Evolutionary conservation across 805 yeast species (phyloP), one percentile per base, ranked within the genome.

Genomic region (Zygosaccharomyces siamensis): DNA sequence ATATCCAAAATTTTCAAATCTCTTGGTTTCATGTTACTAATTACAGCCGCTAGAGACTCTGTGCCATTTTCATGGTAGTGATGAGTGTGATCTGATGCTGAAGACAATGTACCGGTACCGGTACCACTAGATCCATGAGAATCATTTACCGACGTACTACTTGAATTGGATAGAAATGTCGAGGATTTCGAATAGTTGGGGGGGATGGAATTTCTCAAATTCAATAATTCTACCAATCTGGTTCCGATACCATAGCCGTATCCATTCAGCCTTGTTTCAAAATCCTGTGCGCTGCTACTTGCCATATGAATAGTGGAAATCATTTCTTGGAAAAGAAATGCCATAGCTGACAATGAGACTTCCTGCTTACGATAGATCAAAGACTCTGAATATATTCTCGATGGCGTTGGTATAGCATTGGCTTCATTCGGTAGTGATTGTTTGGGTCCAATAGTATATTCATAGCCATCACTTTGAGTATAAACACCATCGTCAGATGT

Each of bases 221-320:
- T 66, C 27, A 67, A 54, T 49, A 89, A 70, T 63, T 89, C 96
- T 31, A 86, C 66, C 53, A 79, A 73, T 48, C 85, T 77, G 48
- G 77, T 75, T 4, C 97, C 97, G 39, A 89, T 77, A 46, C 78
- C 79, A 59, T 83, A 83, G 2, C 97, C 97, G 40, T 85, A 67
- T n/a, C 79, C 79, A 57, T 80, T 83, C 44, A 89, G 73, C 48
- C 82, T 69, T 10, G 71, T 56, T 59, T 81, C 86, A 45, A 83
- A 69, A 54, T 87, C 90, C 43, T 76, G 77, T 16, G 86, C 74
- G 14, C 87, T 84, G 50, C 75, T 76, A 26, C 88, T 77, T 43
- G 78, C 72, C 49, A 72, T 72, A 55, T 82, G 81, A 39, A 80
- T 70, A 72, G 82, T 78, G 48, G 80, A 78, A 21, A 89, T 80